phyloP scores from a whole-genome alignment of 2,329 filamentous ascomycete species.

The Hypoxylon sp. region DNA sequence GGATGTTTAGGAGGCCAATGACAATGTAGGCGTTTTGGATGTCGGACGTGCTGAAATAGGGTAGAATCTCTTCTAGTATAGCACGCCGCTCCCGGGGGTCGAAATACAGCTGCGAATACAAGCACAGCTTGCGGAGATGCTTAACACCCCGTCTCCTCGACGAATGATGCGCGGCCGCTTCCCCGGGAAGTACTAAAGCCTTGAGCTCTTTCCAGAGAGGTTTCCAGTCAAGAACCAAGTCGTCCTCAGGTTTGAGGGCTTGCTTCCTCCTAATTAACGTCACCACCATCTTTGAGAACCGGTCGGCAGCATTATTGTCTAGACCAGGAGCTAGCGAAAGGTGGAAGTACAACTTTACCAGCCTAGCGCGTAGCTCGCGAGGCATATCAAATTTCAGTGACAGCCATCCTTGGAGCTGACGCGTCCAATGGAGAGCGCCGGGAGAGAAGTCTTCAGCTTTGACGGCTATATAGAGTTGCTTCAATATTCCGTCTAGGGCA shows the following conservation, averaged over 20 bases:
- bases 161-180: conserved; percentile 77
- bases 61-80: conserved; percentile 85
- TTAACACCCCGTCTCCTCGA: conserved; percentile 70
- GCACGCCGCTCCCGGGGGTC: conserved; percentile 87
- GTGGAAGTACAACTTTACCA: conserved; percentile 95
- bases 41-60: conserved; percentile 94
- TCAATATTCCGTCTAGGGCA: conserved; percentile 88
- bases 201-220: conserved; percentile 95
- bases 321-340: conserved; percentile 91
- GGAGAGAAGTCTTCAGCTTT: conserved; percentile 94
- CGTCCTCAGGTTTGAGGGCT: conserved; percentile 90
- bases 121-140: conserved; percentile 86
- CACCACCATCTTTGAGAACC: conserved; percentile 97
- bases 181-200: conserved; percentile 86
- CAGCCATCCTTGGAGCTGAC: conserved; percentile 95
- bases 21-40: conserved; percentile 94
- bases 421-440: conserved; percentile 95
- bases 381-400: conserved; percentile 98
- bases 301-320: conserved; percentile 84
- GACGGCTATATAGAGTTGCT: conserved; percentile 92
- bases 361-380: conserved; percentile 82
- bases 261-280: conserved; percentile 96
- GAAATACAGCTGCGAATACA: conserved; percentile 92
- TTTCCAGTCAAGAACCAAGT: conserved; percentile 93
- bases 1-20: conserved; percentile 85